Conservation (phyloP, 768 basidiomycete species). For the Lentinus brumalis region DNA sequence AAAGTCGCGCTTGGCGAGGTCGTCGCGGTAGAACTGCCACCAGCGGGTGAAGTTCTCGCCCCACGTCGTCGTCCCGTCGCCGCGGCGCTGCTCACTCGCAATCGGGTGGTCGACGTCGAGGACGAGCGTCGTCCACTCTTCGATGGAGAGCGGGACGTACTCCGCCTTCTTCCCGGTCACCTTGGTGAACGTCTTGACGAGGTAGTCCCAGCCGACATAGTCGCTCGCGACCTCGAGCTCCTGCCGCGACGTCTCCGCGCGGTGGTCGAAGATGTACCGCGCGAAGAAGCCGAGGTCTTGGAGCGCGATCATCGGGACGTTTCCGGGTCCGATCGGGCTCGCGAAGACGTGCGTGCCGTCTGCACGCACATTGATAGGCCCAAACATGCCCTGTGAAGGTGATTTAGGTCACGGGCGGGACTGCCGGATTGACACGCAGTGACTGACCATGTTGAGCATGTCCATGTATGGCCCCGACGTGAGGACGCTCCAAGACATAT, state of each 20-base stretch:
- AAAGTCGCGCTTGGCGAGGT: constrained; percentile 44
- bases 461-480: constrained; percentile 32
- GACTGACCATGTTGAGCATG: constrained; percentile 17
- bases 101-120: constrained; percentile 23
- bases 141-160: constrained; percentile 19
- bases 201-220: constrained; percentile 25
- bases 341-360: constrained; percentile 35
- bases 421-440: not conserved
- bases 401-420: not conserved
- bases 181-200: constrained; percentile 29
- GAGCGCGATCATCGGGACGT: constrained; percentile 33
- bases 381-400: constrained; percentile 18
- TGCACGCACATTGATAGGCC: constrained; percentile 24
- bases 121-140: constrained; percentile 21
- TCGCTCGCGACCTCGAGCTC: constrained; percentile 32
- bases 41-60: constrained; percentile 43
- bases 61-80: constrained; percentile 26
- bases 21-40: constrained; percentile 45
- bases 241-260: constrained; percentile 22
- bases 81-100: constrained; percentile 17
- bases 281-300: constrained; percentile 32
- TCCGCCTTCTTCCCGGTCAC: constrained; percentile 31
- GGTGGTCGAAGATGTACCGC: constrained; percentile 35
- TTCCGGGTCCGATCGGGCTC: constrained; percentile 27
- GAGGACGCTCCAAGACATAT: constrained; percentile 40